Percentiles rank a stretch among this genome's conserved stretches.
These are phyloP conservation scores for Blastomyces silverae DNA, from an alignment of 2,329 filamentous ascomycete species.

Conservation along the genomic window DNA sequence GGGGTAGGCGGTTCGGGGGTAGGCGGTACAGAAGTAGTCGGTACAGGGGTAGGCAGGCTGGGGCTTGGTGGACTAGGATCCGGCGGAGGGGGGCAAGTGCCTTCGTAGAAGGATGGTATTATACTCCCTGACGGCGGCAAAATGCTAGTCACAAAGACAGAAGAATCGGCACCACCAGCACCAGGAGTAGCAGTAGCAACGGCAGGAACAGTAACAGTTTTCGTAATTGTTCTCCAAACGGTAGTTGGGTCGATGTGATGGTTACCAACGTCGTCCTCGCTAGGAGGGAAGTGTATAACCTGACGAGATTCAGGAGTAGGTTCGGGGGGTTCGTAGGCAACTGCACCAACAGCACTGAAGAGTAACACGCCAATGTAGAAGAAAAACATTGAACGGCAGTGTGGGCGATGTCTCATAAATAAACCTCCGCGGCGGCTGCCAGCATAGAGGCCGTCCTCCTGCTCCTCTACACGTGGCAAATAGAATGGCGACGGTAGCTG, in stretches of 20 bases:
- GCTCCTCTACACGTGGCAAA: background rate
- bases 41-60: background rate
- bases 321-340: background rate
- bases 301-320: background rate
- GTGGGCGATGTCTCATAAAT: constrained; percentile 2
- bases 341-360: background rate
- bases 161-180: too few species aligned
- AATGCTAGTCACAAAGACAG: too few species aligned
- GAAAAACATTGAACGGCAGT: background rate
- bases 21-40: too few species aligned
- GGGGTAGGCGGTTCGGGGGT: too few species aligned
- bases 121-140: too few species aligned
- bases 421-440: background rate
- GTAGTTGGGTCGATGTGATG: background rate
- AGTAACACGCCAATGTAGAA: background rate
- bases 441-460: background rate
- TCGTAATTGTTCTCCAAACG: background rate
- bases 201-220: background rate
- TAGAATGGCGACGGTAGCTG: background rate
- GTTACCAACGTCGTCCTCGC: too few species aligned
- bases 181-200: background rate
- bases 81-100: background rate
- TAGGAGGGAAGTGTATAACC: too few species aligned
- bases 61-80: background rate
- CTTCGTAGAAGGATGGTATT: too few species aligned